Base-by-base conservation (phyloP, 768 basidiomycete genomes). In the Agaricus subrufescens region DNA sequence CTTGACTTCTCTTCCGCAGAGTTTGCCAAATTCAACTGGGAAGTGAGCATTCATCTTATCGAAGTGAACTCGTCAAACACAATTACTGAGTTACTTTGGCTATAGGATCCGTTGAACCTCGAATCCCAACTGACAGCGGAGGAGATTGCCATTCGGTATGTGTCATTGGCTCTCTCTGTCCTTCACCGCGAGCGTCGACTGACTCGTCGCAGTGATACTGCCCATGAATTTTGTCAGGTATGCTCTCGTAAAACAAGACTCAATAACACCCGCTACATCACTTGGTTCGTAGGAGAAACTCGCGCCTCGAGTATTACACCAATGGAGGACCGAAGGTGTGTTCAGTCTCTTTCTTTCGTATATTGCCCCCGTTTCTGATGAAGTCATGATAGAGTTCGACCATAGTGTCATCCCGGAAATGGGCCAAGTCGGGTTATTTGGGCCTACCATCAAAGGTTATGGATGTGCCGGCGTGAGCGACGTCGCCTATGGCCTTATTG, bases 401-500 rank as follows among this genome's bases (percentile, higher is more conserved):
- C 78, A 77, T 57, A 73, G 77, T 5, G 84, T 93, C 49, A 75
- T 98, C 23, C 83, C 84, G 8, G 92, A 96, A 68, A 97, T 98
- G 95, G 96, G 96, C 4, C 82, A 85, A 58, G 75, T 98, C 3
- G 96, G 96, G 2, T 73, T 98, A 12, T 77, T 98, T 1, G 96
- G 96, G 0, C 86, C 95, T 2, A 98, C 95, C 0, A 98, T 98
- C 60, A 69, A 87, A 57, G 95, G 93, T 0, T 97, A 97, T 61
- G 94, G 91, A 25, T 98, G 96, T 65, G 95, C 96, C 0, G 95
- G 96, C 23, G 86, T 84, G 15, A 90, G 87, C 62, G 88, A 86
- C 62, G 94, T 98, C 10, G 90, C 96, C 1, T 98, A 98, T 61
- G 96, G 96, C 4, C 78, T 98, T 27, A 90, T 98, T 63, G 91